Evolutionary conservation across 2,329 filamentous ascomycete species (phyloP).

Genomic region (Fonsecaea multimorphosa): DNA sequence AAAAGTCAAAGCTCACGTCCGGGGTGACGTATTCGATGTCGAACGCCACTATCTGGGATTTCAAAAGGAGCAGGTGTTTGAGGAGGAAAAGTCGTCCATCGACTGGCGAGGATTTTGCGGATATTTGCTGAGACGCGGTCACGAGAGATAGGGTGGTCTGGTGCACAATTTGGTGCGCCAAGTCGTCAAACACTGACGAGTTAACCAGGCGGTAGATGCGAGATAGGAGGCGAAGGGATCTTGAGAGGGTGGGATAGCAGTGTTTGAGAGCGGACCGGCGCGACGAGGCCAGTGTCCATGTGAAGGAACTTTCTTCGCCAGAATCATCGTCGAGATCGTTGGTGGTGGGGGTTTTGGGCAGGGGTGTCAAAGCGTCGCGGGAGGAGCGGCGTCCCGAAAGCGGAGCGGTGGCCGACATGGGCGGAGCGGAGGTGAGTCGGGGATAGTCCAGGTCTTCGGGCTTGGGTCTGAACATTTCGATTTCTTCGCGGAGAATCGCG

Average conservation of each 20-base stretch:
- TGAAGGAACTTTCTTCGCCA: slow-evolving; percentile 41
- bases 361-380: slow-evolving; percentile 42
- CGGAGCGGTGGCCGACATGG: slow-evolving; percentile 44
- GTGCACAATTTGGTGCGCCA: slow-evolving; percentile 82
- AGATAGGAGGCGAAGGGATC: slow-evolving; percentile 71
- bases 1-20: slow-evolving; percentile 70
- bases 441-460: slow-evolving; percentile 71
- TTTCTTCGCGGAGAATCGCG: slow-evolving; percentile 68
- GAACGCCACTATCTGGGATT: slow-evolving; percentile 93
- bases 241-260: slow-evolving; percentile 67
- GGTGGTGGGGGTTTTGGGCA: slow-evolving; percentile 50
- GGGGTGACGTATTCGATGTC: slow-evolving; percentile 81
- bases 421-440: slow-evolving; percentile 50
- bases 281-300: slow-evolving; percentile 34
- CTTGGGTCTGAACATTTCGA: slow-evolving; percentile 69
- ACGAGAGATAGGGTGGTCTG: slow-evolving; percentile 86
- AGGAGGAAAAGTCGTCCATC: slow-evolving; percentile 92
- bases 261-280: slow-evolving; percentile 32
- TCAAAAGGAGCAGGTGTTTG: slow-evolving; percentile 91
- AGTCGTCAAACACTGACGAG: slow-evolving; percentile 72
- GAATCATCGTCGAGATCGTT: slow-evolving; percentile 56
- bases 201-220: slow-evolving; percentile 74
- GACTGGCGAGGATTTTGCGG: slow-evolving; percentile 54
- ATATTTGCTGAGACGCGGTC: slow-evolving; percentile 74
- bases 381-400: slow-evolving; percentile 43